Conservation (phyloP, 768 basidiomycete genomes). For the Collybia sp. region DNA sequence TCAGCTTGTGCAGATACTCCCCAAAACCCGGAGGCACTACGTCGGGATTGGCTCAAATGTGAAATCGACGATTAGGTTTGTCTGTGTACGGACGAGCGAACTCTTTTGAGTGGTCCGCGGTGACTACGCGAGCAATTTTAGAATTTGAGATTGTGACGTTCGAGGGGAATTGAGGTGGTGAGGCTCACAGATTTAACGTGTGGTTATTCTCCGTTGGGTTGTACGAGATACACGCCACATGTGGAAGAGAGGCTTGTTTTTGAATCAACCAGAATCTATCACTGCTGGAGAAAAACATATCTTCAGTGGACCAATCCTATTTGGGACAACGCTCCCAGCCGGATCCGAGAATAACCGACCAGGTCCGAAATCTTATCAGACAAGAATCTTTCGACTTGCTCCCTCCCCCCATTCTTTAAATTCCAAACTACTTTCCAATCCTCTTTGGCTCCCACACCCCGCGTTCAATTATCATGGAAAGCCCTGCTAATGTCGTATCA, state of each 20-base stretch:
- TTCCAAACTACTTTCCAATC: constrained; percentile 16
- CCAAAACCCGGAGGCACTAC: too few species aligned
- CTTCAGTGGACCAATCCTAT: too few species aligned
- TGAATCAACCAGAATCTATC: too few species aligned
- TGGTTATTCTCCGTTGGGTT: constrained; percentile 9
- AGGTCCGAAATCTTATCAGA: constrained; percentile 49
- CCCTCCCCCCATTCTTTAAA: constrained; percentile 7
- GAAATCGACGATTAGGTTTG: too few species aligned
- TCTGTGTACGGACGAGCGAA: too few species aligned
- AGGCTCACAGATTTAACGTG: constrained; percentile 5
- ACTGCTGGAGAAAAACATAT: too few species aligned
- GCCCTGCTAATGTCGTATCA: constrained; percentile 11
- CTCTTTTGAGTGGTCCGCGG: too few species aligned
- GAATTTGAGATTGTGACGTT: too few species aligned
- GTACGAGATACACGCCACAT: constrained; percentile 13
- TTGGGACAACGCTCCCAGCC: background rate
- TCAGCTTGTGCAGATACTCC: background rate
- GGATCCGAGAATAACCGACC: constrained; percentile 22
- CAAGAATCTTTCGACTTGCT: constrained; percentile 19
- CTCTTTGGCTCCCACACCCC: constrained; percentile 8
- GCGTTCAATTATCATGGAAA: background rate
- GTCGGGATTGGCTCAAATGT: too few species aligned
- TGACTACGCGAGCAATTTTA: too few species aligned
- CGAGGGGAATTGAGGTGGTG: background rate
- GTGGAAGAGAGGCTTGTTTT: constrained; percentile 4